Evolutionary conservation across 495 filamentous ascomycete genomes (phyloP), one percentile per base, ranked within the genome.

Genomic region (Tuber calosporum): DNA sequence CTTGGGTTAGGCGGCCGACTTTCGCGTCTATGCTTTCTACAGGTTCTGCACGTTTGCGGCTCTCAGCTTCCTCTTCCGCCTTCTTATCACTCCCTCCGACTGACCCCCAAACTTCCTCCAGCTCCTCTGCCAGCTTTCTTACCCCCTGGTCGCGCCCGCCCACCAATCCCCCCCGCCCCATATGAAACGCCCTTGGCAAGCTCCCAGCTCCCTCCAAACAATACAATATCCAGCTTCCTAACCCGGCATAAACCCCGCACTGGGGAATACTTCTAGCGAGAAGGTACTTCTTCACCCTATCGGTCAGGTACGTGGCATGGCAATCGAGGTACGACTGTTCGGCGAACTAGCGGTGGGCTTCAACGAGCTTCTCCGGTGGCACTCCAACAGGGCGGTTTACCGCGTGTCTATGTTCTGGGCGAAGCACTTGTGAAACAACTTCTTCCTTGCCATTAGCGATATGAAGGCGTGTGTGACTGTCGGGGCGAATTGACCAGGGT

Each of bases 191-290:
- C 13, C 82, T 82, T 0, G 95, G 95, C 39, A 99, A n/a, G n/a
- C n/a, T n/a, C n/a, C n/a, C n/a, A 84, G 36, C 83, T 77, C 82
- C 92, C 90, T 71, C 90, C 89, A 81, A 98, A 99, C 84, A 99
- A 99, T 6, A 96, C 93, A 83, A 99, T 98, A 79, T 97, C 94
- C 5, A 95, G 95, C 83, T 99, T 98, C 68, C 97, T 92, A 7
- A 96, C 82, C 0, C 94, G 70, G 87, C 82, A 73, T 87, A 86
- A 91, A 98, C 96, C 69, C 86, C 74, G 4, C 89, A n/a, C n/a
- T n/a, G n/a, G n/a, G n/a, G n/a, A n/a, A n/a, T n/a, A n/a, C n/a
- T n/a, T n/a, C n/a, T n/a, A n/a, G n/a, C n/a, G n/a, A n/a, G n/a
- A n/a, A n/a, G n/a, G n/a, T n/a, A n/a, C n/a, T n/a, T n/a, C n/a